These are phyloP conservation scores for Aspergillus bombycis DNA, from an alignment of 2,329 filamentous ascomycete species.

Conservation along the genomic window DNA sequence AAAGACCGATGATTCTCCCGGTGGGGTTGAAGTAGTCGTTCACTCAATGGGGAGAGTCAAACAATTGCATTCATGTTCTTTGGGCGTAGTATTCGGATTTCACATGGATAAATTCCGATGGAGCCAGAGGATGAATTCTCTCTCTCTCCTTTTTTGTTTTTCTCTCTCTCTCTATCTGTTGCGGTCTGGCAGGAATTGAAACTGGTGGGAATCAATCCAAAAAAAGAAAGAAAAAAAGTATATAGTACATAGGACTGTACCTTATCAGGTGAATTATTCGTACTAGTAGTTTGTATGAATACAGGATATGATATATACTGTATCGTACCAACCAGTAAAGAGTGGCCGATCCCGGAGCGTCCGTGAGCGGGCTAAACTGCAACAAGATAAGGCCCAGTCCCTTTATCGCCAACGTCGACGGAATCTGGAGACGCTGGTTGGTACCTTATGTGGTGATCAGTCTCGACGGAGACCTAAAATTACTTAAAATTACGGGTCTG, in stretches of 20 bases:
- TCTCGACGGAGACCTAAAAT: not conserved
- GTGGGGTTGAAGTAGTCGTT: not conserved
- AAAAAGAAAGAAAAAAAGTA: not conserved
- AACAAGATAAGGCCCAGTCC: not conserved
- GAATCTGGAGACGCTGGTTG: not conserved
- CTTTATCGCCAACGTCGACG: not conserved
- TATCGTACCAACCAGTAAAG: conserved; percentile 1
- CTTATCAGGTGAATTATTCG: not conserved
- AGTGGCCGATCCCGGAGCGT: conserved; percentile 7
- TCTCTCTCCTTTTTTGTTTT: not conserved
- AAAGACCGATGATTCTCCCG: not conserved
- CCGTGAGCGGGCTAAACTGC: not conserved
- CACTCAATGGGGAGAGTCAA: not conserved
- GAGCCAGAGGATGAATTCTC: not conserved
- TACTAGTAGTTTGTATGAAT: not conserved
- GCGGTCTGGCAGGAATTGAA: too few relatives aligned
- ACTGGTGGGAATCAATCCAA: too few relatives aligned
- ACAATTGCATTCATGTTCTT: not conserved
- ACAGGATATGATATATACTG: not conserved
- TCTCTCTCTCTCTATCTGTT: not conserved
- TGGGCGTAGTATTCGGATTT: not conserved
- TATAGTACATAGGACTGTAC: not conserved
- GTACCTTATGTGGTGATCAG: not conserved
- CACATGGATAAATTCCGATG: not conserved
- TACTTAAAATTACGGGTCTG: conserved; percentile 3